Evolutionary conservation across 2,329 filamentous ascomycete species (phyloP), one percentile per base, ranked within the genome.

Genomic region (Colletotrichum cordylinicola): DNA sequence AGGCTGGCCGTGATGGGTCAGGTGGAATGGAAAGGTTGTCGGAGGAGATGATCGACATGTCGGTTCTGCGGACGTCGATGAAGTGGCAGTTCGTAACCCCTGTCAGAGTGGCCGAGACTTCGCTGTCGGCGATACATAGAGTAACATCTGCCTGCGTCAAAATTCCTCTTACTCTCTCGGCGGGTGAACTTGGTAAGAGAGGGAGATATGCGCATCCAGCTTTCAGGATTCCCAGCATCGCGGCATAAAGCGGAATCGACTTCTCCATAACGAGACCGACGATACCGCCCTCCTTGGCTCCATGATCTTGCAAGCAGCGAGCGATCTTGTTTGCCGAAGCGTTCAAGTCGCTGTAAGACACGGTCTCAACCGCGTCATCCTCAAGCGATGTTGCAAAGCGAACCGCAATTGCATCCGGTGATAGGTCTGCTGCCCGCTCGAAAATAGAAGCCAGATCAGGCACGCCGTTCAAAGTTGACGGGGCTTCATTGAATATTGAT

Each of bases 241-340:
- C 89, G 33, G 93, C 87, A 80, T 98, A 98, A 1, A 98, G 85
- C 31, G 92, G 83, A 2, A 92, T 82, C 0, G 93, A 96, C 81
- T 97, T 98, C 27, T 96, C 91, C 90, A 98, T 93, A 61, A 93
- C 87, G 60, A 98, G 90, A 39, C 92, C 93, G n/a, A 98, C 87
- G 12, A 95, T 85, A 18, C 91, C 87, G 9, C 92, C 90, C 2
- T 87, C 83, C 2, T 82, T 77, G 0, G 89, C 85, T 0, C 89
- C 89, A 2, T 84, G 81, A 4, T 85, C 79, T 10, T 86, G 79
- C 2, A 98, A 83, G 75, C 88, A 82, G 72, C 88, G 75, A 1
- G 92, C 93, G 72, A 95, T 85, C 27, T 79, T 82, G 78, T 94
- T 94, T 18, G 70, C 66, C n/a, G n/a, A 21, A 6, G 31, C 79